Evolutionary conservation across 2,329 filamentous ascomycete species (phyloP), one percentile per base, ranked within the genome.

Genomic region (Thielaviopsis euricoi): DNA sequence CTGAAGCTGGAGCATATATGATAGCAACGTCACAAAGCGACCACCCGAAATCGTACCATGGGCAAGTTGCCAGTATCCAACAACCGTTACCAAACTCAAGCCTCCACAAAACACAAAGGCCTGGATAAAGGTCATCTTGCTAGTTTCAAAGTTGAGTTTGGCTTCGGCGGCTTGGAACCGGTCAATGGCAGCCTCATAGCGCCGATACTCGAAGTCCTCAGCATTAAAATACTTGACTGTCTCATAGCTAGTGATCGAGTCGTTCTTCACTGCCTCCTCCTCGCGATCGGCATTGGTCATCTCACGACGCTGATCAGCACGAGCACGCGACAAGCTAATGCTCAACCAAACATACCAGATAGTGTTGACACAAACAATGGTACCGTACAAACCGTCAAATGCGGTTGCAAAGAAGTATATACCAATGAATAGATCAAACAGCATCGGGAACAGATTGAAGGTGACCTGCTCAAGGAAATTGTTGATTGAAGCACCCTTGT

Each of bases 231-330:
- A 91, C 68, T 91, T 93, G 67, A 91, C 87, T 1, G 87, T 91
- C 73, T 98, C 93, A 69, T 97, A 98, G n/a, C 89, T 95, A 62
- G 93, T 89, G 74, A 98, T 93, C 0, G 93, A 97, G 69, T 98
- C 93, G 67, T 96, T 97, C 72, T 97, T 97, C 64, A 97, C 89
- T 6, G 93, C 93, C 70, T 96, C 91, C 71, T 96, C 89, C 71
- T 96, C 89, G 62, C 93, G 81, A 64, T 93, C 89, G 15, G 89
- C 88, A 67, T 96, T 97, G 55, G 91, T 91, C 86, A 96, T 96
- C 66, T 91, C 82, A 61, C 93, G 81, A 65, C 93, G 83, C 65
- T 95, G 88, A 65, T 95, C 88, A 6, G 90, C 88, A 64, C 93
- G 81, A 74, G 89, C 95, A 61, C 91, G 86, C 17, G 93, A 91